These are phyloP conservation scores for Simmondsia chinensis DNA, from an alignment of 148 eudicot species.

Conservation along the genomic window DNA sequence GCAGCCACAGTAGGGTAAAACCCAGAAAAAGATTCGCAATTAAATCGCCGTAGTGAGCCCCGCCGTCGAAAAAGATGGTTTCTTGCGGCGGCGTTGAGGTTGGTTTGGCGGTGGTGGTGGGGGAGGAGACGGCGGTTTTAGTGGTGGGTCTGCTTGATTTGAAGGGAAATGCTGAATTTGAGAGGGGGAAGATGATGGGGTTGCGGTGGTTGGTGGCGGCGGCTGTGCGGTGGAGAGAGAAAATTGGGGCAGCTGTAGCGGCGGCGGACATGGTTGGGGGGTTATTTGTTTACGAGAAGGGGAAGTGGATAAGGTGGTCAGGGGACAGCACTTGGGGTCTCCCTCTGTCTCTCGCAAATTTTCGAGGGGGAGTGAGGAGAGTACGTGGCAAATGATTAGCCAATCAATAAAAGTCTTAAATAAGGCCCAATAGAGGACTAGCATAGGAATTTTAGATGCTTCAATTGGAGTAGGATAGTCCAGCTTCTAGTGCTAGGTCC, in stretches of 20 bases:
- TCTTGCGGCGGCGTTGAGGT: slow-evolving; percentile 34
- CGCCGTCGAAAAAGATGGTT: slow-evolving; percentile 77
- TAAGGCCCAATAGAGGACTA: no score
- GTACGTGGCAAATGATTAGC: slow-evolving; percentile 16
- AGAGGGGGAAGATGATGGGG: slow-evolving; percentile 8
- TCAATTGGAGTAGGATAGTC: no score
- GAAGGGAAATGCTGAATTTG: slow-evolving; percentile 8
- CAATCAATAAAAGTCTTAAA: no score
- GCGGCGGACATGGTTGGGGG: slow-evolving; percentile 21
- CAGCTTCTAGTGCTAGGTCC: no score
- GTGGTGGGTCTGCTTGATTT: slow-evolving; percentile 29
- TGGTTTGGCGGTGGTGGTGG: slow-evolving; percentile 24
- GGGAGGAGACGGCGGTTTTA: slow-evolving; percentile 49
- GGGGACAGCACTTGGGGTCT: not conserved
- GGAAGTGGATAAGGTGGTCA: slow-evolving; percentile 11
- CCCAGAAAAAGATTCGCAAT: slow-evolving; percentile 68
- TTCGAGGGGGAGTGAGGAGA: not conserved
- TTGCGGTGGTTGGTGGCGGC: slow-evolving; percentile 18
- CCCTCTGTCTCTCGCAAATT: not conserved
- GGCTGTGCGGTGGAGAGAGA: slow-evolving; percentile 18
- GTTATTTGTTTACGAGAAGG: slow-evolving; percentile 14
- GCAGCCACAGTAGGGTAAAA: slow-evolving; percentile 84
- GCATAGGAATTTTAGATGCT: no score
- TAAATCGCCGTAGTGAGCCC: slow-evolving; percentile 88
- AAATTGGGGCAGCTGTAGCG: slow-evolving; percentile 25